Percentiles rank a stretch among this genome's conserved stretches.
Evolutionary conservation across 345 rosid species (phyloP).

Genomic region (Noccaea bulbosa): DNA sequence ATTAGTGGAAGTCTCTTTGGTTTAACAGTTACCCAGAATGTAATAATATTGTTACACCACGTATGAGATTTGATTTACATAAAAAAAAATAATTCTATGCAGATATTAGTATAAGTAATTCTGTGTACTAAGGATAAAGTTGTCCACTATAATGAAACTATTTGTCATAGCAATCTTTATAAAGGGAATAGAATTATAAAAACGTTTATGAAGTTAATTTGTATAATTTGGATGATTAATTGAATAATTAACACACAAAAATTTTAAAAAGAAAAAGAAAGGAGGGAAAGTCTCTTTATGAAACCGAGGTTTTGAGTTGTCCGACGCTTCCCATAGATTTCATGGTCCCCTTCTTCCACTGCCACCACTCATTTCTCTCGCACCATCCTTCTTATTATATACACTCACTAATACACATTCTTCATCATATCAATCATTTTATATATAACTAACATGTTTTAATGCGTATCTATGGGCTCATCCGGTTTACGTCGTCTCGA

Average conservation of each 20-base stretch:
- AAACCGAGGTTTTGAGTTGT: constrained; percentile 46
- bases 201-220: too few species aligned
- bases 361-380: constrained; percentile 45
- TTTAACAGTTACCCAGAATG: too few species aligned
- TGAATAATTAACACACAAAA: too few species aligned
- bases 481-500: constrained; percentile 6
- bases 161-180: too few species aligned
- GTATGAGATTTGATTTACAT: too few species aligned
- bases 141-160: too few species aligned
- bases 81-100: too few species aligned
- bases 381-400: constrained; percentile 42
- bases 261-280: neutral
- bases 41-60: too few species aligned
- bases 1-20: neutral
- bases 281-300: constrained; percentile 37
- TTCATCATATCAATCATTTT: constrained; percentile 27
- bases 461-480: neutral
- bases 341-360: constrained; percentile 49
- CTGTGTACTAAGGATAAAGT: too few species aligned
- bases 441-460: constrained; percentile 17
- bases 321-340: constrained; percentile 46
- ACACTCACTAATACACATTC: constrained; percentile 27
- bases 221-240: too few species aligned
- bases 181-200: too few species aligned
- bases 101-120: too few species aligned